Evolutionary conservation across 805 yeast species (phyloP).

Genomic region (Komagataella populi): DNA sequence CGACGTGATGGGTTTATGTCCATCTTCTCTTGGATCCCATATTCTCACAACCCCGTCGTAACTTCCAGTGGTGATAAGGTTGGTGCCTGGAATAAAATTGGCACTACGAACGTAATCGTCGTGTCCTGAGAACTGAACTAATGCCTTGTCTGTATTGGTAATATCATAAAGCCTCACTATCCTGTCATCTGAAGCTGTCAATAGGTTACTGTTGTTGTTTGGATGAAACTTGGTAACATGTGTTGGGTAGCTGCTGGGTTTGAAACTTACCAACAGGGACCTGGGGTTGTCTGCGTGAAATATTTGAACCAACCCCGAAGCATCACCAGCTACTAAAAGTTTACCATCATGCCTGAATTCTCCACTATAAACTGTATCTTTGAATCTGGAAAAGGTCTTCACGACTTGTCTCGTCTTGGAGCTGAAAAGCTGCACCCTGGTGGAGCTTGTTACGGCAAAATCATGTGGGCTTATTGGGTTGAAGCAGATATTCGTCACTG

Average conservation of each 20-base stretch:
- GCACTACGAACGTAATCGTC: constrained; percentile 83
- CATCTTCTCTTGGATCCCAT: constrained; percentile 58
- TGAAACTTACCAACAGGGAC: constrained; percentile 63
- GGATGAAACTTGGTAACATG: constrained; percentile 93
- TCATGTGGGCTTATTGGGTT: constrained; percentile 80
- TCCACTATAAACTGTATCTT: constrained; percentile 85
- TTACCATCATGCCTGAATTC: constrained; percentile 89
- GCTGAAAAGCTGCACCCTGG: constrained; percentile 84
- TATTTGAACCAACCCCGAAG: constrained; percentile 82
- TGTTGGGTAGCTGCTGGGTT: constrained; percentile 78
- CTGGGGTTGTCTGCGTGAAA: constrained; percentile 77
- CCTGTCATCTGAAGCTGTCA: constrained; percentile 89
- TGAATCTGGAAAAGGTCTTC: constrained; percentile 77
- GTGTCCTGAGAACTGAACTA: constrained; percentile 58
- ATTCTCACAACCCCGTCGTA: constrained; percentile 81
- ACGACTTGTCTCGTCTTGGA: constrained; percentile 88
- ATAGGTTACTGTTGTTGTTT: constrained; percentile 51
- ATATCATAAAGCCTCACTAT: constrained; percentile 82
- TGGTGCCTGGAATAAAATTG: constrained; percentile 59
- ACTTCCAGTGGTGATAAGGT: constrained; percentile 82
- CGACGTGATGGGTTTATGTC: constrained; percentile 38
- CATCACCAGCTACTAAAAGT: constrained; percentile 87
- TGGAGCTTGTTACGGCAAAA: constrained; percentile 85
- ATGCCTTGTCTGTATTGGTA: constrained; percentile 61
- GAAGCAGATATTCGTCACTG: constrained; percentile 79